Evolutionary conservation across 495 filamentous ascomycete genomes (phyloP).

Genomic region (Aspergillus incahuasiensis): DNA sequence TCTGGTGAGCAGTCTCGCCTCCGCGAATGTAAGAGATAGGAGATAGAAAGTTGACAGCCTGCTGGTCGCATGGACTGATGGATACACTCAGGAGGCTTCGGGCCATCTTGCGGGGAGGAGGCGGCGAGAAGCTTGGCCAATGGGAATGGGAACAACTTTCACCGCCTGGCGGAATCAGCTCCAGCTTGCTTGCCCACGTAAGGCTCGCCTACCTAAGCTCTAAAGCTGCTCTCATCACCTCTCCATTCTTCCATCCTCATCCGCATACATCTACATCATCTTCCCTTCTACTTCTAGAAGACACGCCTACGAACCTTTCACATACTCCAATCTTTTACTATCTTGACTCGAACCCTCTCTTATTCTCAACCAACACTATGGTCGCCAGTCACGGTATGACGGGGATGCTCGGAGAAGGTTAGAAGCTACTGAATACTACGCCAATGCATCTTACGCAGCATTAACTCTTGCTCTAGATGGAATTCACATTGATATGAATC

Average conservation of each 20-base stretch:
- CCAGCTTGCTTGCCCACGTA: slow-evolving; percentile 28
- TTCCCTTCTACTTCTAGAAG: neutral
- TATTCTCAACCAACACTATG: slow-evolving; percentile 24
- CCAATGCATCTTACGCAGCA: slow-evolving; percentile 4
- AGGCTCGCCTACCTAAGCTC: slow-evolving; percentile 24
- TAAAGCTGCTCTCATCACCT: slow-evolving; percentile 25
- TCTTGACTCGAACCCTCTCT: neutral
- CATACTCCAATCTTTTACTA: neutral
- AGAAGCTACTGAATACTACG: slow-evolving; percentile 25
- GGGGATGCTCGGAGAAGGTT: slow-evolving; percentile 71
- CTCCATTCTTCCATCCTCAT: slow-evolving; percentile 6
- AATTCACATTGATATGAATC: slow-evolving; percentile 97
- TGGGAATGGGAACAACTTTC: slow-evolving; percentile 17
- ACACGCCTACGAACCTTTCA: neutral
- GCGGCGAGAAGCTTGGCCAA: slow-evolving; percentile 23
- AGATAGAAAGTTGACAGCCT: neutral
- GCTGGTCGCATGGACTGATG: neutral
- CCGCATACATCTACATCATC: slow-evolving; percentile 1
- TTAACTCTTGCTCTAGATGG: slow-evolving; percentile 64
- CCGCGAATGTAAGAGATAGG: neutral
- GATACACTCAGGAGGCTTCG: slow-evolving; percentile 27
- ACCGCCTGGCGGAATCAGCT: slow-evolving; percentile 43
- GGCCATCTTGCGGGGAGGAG: slow-evolving; percentile 18
- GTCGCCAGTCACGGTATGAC: slow-evolving; percentile 48
- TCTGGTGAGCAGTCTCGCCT: neutral